Evolutionary conservation across 169 alveolate genomes (phyloP), one percentile per base, ranked within the genome.

Genomic region (Plasmodium knowlesi): DNA sequence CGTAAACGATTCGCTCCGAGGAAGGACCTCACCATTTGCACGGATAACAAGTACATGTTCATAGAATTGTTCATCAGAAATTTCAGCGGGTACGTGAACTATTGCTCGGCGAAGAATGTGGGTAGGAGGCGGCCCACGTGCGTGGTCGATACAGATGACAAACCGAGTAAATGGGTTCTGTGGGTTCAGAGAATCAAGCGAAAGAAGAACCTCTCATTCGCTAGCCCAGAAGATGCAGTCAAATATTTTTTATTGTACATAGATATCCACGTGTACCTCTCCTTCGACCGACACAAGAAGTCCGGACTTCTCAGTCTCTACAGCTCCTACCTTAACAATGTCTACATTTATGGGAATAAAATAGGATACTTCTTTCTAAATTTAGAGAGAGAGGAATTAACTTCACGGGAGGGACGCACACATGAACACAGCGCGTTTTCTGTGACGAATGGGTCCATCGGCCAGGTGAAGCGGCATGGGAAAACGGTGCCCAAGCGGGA

Each of bases 121-220:
- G 61, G 61, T 12, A 78, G 76, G 83, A 82, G 85, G 76, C 43
- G 85, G 73, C 95, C 95, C n/a, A 53, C 41, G 10, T 91, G 95
- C 73, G 61, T 91, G 16, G 80, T 91, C 16, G 95, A 91, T 37
- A 80, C 83, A 34, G 85, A 80, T 30, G 57, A 76, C n/a, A 30
- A 67, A 14, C n/a, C 25, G 76, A 81, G 67, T 37, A 91, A 91
- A 82, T 91, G 95, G 95, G 8, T 91, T 14, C 43, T 91, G 70
- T 91, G 95, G 95, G 61, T 91, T 16, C 82, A 91, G 76, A 61
- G 95, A 19, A 81, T 91, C 82, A 82, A 91, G 61, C 71, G 95
- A 43, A 81, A 91, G 12, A 72, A 91, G 84, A 91, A 91, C n/a
- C 22, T 91, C 32, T 25, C 74, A 32, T 91, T 91, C 54, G 54